phyloP scores from a whole-genome alignment of 2,329 filamentous ascomycete species.

The Aspergillus piperis region DNA sequence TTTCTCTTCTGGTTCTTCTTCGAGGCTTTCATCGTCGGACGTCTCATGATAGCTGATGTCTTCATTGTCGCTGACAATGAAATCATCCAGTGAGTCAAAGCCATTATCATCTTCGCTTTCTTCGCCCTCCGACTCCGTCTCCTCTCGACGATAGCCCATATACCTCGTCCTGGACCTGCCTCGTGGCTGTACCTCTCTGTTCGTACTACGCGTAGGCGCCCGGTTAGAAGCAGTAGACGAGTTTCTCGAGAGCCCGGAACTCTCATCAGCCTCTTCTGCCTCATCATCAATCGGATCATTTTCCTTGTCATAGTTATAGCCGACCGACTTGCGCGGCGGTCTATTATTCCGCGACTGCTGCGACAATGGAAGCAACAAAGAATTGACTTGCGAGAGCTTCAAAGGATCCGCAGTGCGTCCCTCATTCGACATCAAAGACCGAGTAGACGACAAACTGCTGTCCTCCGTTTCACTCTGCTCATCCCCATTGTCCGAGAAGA shows the following conservation, averaged over 20 bases:
- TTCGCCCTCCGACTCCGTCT: constrained; percentile 26
- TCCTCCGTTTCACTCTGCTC: constrained; percentile 20
- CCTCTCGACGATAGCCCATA: constrained; percentile 22
- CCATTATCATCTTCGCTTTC: constrained; percentile 32
- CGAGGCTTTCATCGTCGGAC: constrained; percentile 33
- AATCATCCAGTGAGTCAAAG: constrained; percentile 43
- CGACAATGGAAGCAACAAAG: constrained; percentile 33
- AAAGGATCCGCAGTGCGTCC: constrained; percentile 30
- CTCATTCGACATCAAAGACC: constrained; percentile 13
- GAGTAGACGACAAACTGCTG: constrained; percentile 12
- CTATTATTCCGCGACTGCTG: constrained; percentile 25
- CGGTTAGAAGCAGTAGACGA: constrained; percentile 22
- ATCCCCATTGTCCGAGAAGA: constrained; percentile 32
- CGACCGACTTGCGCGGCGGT: constrained; percentile 29
- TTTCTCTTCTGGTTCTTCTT: constrained; percentile 22
- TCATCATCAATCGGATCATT: constrained; percentile 34
- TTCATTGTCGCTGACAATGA: constrained; percentile 45
- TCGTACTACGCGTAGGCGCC: constrained; percentile 23
- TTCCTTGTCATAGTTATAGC: constrained; percentile 38
- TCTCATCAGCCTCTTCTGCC: constrained; percentile 17
- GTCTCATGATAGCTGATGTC: constrained; percentile 38
- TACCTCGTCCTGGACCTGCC: constrained; percentile 12
- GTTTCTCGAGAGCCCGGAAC: constrained; percentile 20
- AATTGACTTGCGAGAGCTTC: constrained; percentile 36
- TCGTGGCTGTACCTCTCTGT: constrained; percentile 12